phyloP scores from a whole-genome alignment of 305 asterid species.

The Nicotiana rustica region DNA sequence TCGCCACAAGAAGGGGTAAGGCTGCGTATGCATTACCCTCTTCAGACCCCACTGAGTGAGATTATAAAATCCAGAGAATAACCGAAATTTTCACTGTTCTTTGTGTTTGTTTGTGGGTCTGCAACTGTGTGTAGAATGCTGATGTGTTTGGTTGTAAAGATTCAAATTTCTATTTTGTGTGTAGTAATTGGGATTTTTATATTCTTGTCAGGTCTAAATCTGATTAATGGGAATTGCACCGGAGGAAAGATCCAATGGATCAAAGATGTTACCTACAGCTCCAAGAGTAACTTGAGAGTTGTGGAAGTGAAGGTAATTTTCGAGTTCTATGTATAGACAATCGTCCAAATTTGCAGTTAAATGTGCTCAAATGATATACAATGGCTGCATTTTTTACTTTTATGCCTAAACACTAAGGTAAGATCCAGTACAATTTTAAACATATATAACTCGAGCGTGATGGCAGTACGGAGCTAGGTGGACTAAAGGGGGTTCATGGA shows the following conservation, averaged over 20 bases:
- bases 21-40: too few species aligned
- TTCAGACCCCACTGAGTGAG: too few species aligned
- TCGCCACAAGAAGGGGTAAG: too few species aligned
- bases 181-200: conserved; percentile 25
- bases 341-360: background rate
- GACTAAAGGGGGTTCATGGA: too few species aligned
- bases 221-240: conserved; percentile 27
- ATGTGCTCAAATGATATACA: background rate
- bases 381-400: background rate
- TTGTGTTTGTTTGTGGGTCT: background rate
- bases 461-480: too few species aligned
- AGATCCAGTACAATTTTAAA: too few species aligned
- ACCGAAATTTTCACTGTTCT: background rate
- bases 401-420: background rate
- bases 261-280: conserved; percentile 41
- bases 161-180: background rate
- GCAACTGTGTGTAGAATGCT: background rate
- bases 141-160: background rate
- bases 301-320: conserved; percentile 52
- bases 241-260: conserved; percentile 52
- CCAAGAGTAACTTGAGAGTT: conserved; percentile 49
- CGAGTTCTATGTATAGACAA: background rate
- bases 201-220: conserved; percentile 48
- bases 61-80: too few species aligned
- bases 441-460: too few species aligned